phyloP scores from a whole-genome alignment of 306 rosid genomes.

The Begonia masoniana region DNA sequence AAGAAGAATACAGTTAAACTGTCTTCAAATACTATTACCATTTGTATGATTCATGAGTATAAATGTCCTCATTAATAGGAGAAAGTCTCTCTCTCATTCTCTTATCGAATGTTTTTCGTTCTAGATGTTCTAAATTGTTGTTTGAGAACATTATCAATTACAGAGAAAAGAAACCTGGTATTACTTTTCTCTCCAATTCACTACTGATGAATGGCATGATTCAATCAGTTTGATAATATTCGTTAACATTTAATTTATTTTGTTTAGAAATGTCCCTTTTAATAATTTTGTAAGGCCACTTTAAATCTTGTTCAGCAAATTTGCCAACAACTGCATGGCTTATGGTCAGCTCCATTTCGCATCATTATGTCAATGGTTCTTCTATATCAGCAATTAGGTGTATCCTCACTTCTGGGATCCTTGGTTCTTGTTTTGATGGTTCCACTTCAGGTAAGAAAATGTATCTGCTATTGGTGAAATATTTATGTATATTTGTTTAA shows the following conservation, averaged over 20 bases:
- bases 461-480: too few species aligned
- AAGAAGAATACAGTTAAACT: too few species aligned
- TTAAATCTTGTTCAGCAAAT: constrained; percentile 41
- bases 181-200: too few species aligned
- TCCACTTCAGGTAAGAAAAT: not conserved
- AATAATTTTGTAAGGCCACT: not conserved
- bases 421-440: constrained; percentile 10
- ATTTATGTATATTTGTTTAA: too few species aligned
- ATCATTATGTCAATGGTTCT: constrained; percentile 59
- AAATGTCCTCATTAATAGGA: too few species aligned
- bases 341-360: constrained; percentile 91
- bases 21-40: too few species aligned
- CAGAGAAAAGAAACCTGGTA: too few species aligned
- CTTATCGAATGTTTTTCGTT: too few species aligned
- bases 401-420: constrained; percentile 71
- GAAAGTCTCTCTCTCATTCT: too few species aligned
- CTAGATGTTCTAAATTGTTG: too few species aligned
- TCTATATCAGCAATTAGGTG: constrained; percentile 83
- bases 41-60: not conserved
- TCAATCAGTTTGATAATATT: not conserved
- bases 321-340: constrained; percentile 63
- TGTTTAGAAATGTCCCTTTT: not conserved
- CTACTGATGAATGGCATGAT: too few species aligned
- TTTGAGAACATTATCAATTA: too few species aligned
- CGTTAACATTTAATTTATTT: not conserved